Conservation (phyloP, 1,284 basidiomycete species). For the Rhodotorula glutinis region DNA sequence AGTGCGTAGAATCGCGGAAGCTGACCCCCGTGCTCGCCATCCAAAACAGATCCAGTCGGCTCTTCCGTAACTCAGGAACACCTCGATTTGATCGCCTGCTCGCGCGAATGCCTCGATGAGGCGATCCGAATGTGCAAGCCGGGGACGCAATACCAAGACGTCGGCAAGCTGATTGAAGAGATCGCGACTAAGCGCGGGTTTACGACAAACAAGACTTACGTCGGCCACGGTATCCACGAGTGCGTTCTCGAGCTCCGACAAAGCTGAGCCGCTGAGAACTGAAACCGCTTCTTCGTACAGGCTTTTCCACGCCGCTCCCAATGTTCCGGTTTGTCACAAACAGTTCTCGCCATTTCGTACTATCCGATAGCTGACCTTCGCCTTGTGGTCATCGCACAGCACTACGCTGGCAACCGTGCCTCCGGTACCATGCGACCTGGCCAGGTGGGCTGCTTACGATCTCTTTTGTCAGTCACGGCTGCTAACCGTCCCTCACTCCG, state of each 20-base stretch:
- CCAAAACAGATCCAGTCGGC: constrained; percentile 24
- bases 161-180: constrained; percentile 62
- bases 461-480: background rate
- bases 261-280: too few relatives aligned
- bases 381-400: constrained; percentile 53
- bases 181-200: constrained; percentile 75
- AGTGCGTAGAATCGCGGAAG: too few relatives aligned
- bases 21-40: background rate
- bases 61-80: constrained; percentile 59
- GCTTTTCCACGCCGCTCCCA: constrained; percentile 47
- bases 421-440: constrained; percentile 77
- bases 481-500: background rate
- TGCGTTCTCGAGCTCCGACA: background rate
- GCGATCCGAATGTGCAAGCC: constrained; percentile 55
- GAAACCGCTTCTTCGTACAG: background rate
- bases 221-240: constrained; percentile 84
- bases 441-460: constrained; percentile 26
- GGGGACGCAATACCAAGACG: constrained; percentile 51
- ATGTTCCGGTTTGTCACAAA: constrained; percentile 15
- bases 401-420: constrained; percentile 76
- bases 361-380: background rate
- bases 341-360: constrained; percentile 44
- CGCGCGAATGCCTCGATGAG: constrained; percentile 76
- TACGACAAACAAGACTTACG: constrained; percentile 70
- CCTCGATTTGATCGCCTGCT: constrained; percentile 67